Evolutionary conservation across 306 rosid species (phyloP).

Genomic region (Quercus variabilis): DNA sequence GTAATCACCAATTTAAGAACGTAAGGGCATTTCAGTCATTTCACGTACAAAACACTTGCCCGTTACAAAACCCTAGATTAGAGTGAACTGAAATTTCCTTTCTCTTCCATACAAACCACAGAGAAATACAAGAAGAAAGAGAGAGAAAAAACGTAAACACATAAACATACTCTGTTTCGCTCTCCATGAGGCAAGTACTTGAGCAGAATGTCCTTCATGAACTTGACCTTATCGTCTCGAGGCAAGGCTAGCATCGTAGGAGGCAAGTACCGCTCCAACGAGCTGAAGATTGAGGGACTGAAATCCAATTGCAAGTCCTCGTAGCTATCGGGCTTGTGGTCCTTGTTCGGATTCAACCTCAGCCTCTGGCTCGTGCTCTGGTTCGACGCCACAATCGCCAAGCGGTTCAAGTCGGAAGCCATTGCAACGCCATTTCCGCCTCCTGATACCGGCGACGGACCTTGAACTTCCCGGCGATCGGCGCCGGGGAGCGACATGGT

Average conservation of each 20-base stretch:
- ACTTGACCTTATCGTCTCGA: slow-evolving; percentile 44
- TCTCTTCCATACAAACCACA: not conserved
- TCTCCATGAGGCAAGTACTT: slow-evolving; percentile 42
- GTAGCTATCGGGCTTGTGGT: slow-evolving; percentile 45
- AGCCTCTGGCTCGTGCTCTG: slow-evolving; percentile 41
- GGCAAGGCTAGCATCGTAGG: slow-evolving; percentile 32
- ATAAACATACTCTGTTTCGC: slow-evolving; percentile 40
- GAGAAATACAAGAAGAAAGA: not conserved
- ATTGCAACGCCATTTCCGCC: slow-evolving; percentile 21
- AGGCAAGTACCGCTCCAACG: slow-evolving; percentile 46
- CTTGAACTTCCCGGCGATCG: slow-evolving; percentile 1
- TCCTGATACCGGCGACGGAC: not conserved
- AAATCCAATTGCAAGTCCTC: slow-evolving; percentile 44
- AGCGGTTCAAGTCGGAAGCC: not conserved
- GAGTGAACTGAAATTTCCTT: not conserved
- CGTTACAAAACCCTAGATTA: slow-evolving; percentile 14
- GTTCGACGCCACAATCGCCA: slow-evolving; percentile 17
- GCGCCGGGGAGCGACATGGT: too few species aligned
- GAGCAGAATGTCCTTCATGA: slow-evolving; percentile 45
- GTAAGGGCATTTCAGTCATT: slow-evolving; percentile 17
- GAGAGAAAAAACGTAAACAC: too few species aligned
- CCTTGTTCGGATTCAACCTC: slow-evolving; percentile 46
- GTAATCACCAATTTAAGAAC: not conserved
- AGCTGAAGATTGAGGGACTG: slow-evolving; percentile 39
- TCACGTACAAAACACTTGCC: not conserved